Base-by-base conservation (phyloP, 2,329 filamentous ascomycete species). In the Xylariaceae sp. region DNA sequence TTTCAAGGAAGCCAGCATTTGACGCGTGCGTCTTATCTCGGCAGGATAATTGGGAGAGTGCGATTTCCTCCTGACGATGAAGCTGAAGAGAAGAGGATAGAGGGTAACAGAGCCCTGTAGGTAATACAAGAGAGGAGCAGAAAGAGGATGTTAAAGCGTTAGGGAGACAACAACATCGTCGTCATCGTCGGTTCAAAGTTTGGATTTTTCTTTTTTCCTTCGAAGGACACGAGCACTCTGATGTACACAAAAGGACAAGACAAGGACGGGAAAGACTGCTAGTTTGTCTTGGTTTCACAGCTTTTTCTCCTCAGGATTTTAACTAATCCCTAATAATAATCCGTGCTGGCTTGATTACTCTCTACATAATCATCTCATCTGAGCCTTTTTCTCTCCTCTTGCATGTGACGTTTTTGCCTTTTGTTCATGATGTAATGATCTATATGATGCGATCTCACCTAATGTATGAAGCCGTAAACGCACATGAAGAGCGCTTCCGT, bases 311-410 rank as follows among this genome's bases (percentile, higher is more conserved):
- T 14, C 5, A 16, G 12, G 27, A 55, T 41, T 50, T 55, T 54
- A 55, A 56, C 44, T 46, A 59, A 61, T 59, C 60, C 32, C 43
- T 61, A 59, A 61, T 61, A 55, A 41, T 53, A 59, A 57, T 55
- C 45, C 46, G 54, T 49, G 47, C 51, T 56, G 25, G 44, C 53
- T 45, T 51, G 48, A 21, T 42, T 42, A 33, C 33, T 47, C 21
- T 17, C 19, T 40, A 44, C 37, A 44, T 20, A 19, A 21, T 43
- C 16, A 2, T 47, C 27, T 40, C 14, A 21, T n/a, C n/a, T n/a
- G n/a, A n/a, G n/a, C n/a, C n/a, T n/a, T n/a, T n/a, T n/a, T n/a
- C n/a, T n/a, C n/a, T n/a, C n/a, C 4, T 37, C 16, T 10, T 3
- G 19, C 20, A 4, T 5, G 40, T 35, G 16, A 5, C 17, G 10